Conservation (phyloP, 495 filamentous ascomycete species). For the Aspergillus leporis region DNA sequence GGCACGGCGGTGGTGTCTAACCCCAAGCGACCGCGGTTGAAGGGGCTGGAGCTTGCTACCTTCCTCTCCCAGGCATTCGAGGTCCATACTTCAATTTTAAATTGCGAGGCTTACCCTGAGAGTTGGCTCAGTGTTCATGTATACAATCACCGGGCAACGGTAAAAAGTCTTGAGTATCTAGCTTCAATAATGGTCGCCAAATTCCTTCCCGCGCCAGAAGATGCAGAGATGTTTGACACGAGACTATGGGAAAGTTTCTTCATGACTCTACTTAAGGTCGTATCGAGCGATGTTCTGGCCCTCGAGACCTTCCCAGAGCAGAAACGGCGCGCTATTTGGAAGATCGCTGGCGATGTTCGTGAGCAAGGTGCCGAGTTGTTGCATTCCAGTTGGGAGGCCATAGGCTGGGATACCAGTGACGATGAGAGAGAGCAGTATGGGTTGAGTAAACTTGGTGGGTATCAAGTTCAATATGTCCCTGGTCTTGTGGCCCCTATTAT, state of each 20-base stretch:
- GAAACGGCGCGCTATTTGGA: conserved; percentile 94
- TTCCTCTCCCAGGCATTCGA: conserved; percentile 71
- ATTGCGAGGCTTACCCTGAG: conserved; percentile 85
- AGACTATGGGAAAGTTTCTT: conserved; percentile 95
- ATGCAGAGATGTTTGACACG: conserved; percentile 90
- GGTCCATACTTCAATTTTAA: conserved; percentile 84
- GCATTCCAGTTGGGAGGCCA: conserved; percentile 86
- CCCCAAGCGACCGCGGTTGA: conserved; percentile 54
- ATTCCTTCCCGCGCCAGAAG: conserved; percentile 83
- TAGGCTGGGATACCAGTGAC: conserved; percentile 88
- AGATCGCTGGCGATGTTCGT: conserved; percentile 95
- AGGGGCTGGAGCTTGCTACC: conserved; percentile 71
- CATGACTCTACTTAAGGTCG: conserved; percentile 81
- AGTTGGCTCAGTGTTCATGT: conserved; percentile 92
- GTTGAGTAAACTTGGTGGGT: conserved; percentile 84
- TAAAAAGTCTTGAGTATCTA: conserved; percentile 84
- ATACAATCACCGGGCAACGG: conserved; percentile 89
- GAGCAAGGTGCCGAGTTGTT: conserved; percentile 87
- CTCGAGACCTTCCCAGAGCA: conserved; percentile 97
- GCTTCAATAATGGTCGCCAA: conserved; percentile 72
- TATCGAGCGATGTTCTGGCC: conserved; percentile 82
- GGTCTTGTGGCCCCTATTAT: conserved; percentile 88
- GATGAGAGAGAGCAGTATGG: conserved; percentile 76
- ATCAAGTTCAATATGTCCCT: conserved; percentile 97
- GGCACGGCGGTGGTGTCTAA: conserved; percentile 69